Percentiles rank a stretch among this genome's conserved stretches.
phyloP scores from a whole-genome alignment of 2,329 filamentous ascomycete species.

The Fusarium duplospermum region DNA sequence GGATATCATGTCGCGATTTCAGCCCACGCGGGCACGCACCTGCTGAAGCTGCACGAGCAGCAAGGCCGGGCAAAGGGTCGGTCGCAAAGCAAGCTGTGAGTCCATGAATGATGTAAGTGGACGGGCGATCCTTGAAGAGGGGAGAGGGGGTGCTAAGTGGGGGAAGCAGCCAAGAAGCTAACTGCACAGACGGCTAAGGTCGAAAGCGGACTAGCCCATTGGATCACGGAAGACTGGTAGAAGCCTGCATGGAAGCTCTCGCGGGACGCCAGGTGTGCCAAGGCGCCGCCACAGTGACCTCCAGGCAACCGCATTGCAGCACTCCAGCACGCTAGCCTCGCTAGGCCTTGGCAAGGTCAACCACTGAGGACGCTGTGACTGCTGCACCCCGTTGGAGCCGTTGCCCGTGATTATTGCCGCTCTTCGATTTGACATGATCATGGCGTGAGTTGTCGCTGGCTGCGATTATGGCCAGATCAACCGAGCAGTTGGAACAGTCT shows the following conservation, averaged over 20 bases:
- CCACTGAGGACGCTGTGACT: constrained; percentile 14
- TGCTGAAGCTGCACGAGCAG: constrained; percentile 19
- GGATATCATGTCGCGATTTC: constrained; percentile 21
- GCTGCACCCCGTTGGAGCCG: constrained; percentile 3
- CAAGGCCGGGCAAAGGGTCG: constrained; percentile 19
- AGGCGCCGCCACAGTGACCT: constrained; percentile 25
- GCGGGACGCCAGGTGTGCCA: constrained; percentile 18
- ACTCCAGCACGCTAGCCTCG: background rate
- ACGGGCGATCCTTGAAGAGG: constrained; percentile 33
- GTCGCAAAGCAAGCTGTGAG: constrained; percentile 31
- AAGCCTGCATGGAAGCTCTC: constrained; percentile 45
- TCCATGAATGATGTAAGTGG: constrained; percentile 46
- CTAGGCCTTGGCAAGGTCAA: background rate
- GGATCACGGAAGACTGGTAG: constrained; percentile 37
- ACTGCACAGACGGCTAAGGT: constrained; percentile 13
- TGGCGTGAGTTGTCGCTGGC: constrained; percentile 32
- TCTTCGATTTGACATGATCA: constrained; percentile 31
- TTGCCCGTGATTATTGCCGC: constrained; percentile 33
- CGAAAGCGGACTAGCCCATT: constrained; percentile 24
- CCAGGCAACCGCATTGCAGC: constrained; percentile 24
- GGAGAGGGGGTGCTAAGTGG: constrained; percentile 32
- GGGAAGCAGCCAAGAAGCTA: constrained; percentile 33
- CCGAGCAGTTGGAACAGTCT: constrained; percentile 13
- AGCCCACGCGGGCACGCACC: constrained; percentile 21
- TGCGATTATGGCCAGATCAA: constrained; percentile 27